A percentile compares a stretch with the other conserved stretches of the same genome.
Conservation (phyloP, 225 moss, liverwort and hornwort species). For the Antitrichia curtipendula region DNA sequence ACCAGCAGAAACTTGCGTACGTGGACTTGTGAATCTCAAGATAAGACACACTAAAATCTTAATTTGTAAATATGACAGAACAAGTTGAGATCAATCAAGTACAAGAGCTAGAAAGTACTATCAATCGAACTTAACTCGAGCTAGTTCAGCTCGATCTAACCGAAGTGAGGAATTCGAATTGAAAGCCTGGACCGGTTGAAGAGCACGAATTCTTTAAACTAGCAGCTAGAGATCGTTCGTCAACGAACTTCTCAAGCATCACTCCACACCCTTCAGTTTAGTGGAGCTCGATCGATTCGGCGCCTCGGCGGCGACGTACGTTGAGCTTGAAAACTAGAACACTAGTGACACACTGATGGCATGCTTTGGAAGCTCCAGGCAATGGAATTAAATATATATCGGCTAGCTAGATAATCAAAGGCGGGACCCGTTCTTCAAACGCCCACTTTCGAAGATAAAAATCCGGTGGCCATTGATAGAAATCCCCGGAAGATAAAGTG, state of each 20-base stretch:
- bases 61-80: neutral
- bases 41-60: neutral
- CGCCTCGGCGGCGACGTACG: neutral
- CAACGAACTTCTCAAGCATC: neutral
- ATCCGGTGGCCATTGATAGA: neutral
- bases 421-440: neutral
- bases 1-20: neutral
- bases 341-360: too few relatives aligned
- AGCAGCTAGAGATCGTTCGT: neutral
- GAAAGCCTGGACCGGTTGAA: too few relatives aligned
- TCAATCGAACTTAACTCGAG: neutral
- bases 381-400: neutral
- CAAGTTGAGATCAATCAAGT: neutral
- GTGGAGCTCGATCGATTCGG: neutral
- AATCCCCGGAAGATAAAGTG: neutral
- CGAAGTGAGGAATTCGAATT: too few relatives aligned
- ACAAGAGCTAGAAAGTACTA: neutral
- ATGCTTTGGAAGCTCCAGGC: neutral
- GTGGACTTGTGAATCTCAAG: neutral
- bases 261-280: neutral
- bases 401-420: neutral
- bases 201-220: neutral
- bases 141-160: too few relatives aligned
- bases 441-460: neutral
- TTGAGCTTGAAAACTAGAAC: neutral